These are phyloP conservation scores for Oryza punctata DNA, from an alignment of 176 grass and related monocot genomes.

Conservation along the genomic window DNA sequence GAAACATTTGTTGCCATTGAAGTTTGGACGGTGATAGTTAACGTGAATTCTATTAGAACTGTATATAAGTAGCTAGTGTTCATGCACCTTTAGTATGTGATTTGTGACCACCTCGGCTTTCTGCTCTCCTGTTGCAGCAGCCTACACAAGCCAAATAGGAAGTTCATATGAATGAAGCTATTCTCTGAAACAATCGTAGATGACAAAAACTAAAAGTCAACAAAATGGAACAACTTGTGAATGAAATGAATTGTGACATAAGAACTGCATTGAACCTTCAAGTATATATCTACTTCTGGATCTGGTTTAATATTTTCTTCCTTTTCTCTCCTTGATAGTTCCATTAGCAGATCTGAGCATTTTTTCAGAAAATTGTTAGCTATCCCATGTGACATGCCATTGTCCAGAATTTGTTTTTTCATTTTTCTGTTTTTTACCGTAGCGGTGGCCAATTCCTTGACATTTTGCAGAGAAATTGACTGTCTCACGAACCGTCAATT, in stretches of 20 bases:
- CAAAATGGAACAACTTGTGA: not conserved
- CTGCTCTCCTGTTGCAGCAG: slow-evolving; percentile 67
- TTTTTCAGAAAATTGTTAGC: slow-evolving; percentile 8
- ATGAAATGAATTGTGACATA: not conserved
- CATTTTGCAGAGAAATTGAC: slow-evolving; percentile 80
- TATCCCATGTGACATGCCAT: not conserved
- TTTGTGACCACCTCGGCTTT: slow-evolving; percentile 80
- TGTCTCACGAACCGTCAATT: slow-evolving; percentile 75
- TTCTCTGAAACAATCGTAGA: not conserved
- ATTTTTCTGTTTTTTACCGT: slow-evolving; percentile 42
- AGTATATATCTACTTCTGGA: slow-evolving; percentile 75
- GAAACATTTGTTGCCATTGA: not conserved
- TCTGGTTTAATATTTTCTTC: slow-evolving; percentile 77
- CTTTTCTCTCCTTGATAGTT: slow-evolving; percentile 86
- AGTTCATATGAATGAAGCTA: slow-evolving; percentile 2
- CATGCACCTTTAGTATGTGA: slow-evolving; percentile 73
- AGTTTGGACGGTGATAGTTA: not conserved
- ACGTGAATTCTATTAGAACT: not conserved
- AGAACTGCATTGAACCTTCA: slow-evolving; percentile 61
- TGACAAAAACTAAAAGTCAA: not conserved
- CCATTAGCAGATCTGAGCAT: slow-evolving; percentile 62
- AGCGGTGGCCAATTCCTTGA: slow-evolving; percentile 70
- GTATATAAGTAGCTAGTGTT: not conserved
- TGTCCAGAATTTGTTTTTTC: not conserved
- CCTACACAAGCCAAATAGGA: slow-evolving; percentile 39